Base-by-base conservation (phyloP, 768 basidiomycete genomes). In the Termitomyces sp. region DNA sequence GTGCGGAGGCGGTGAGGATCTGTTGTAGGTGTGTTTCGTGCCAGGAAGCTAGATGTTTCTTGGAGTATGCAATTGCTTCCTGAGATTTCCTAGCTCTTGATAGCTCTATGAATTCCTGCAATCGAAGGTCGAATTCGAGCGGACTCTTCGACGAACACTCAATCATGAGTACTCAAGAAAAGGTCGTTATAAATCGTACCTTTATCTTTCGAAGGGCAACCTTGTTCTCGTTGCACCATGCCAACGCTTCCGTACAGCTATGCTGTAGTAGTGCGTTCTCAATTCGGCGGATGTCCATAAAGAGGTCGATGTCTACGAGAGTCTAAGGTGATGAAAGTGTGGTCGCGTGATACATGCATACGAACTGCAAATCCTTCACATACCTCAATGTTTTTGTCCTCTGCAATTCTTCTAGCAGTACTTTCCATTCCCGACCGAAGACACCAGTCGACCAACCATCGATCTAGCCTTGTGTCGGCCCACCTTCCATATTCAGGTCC, bases 191-290 rank as follows among this genome's bases (percentile, higher is more conserved):
- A 1, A 37, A 53, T 36, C 65, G 59, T 37, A 88, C 95, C 83
- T 92, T 95, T 68, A 87, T 85, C 78, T 98, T 98, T 54, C 93
- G 86, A 61, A 99, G 81, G 13, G 92, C 91, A 33, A 86, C 83
- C 70, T 95, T 89, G 73, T 99, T 98, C 79, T 99, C 97, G 61
- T 86, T 94, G 66, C 95, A 98, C 96, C 96, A 99, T 20, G 85
- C 80, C 48, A 99, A 78, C 15, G 96, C 96, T 72, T 97, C 94
- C 6, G 88, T 80, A 63, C 94, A 95, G 61, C 88, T 90, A 61
- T 90, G 86, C 31, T 75, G 75, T 6, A 78, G 70, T 42, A 99
- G 80, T 0, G 93, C 94, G 9, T 80, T 76, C 72, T 97, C 94
- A 64, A 98, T 95, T 58, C 89, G 83, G 37, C 80, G 82, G 53